phyloP scores from a whole-genome alignment of 192 early-diverging fungal genomes.

The Coemansia sp. region DNA sequence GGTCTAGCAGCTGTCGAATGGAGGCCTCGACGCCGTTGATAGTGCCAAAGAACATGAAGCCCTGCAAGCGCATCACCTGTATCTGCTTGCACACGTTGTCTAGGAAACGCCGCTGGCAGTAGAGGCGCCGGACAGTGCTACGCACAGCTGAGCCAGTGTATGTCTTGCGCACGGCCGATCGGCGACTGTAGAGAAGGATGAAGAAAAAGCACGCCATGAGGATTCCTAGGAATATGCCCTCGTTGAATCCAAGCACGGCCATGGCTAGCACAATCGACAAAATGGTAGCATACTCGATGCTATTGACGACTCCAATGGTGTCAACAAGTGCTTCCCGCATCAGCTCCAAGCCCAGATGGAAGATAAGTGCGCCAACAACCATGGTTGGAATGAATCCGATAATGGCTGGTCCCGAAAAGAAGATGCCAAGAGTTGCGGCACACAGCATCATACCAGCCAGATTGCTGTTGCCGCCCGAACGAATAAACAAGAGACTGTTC shows the following conservation, averaged over 20 bases:
- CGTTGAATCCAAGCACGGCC: slow-evolving; percentile 92
- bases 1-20: slow-evolving; percentile 65
- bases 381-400: slow-evolving; percentile 92
- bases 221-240: slow-evolving; percentile 93
- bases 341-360: slow-evolving; percentile 93
- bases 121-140: slow-evolving; percentile 85
- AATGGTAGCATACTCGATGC: slow-evolving; percentile 90
- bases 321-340: slow-evolving; percentile 89
- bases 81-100: slow-evolving; percentile 82
- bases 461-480: slow-evolving; percentile 84
- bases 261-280: slow-evolving; percentile 80
- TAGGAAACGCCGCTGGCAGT: slow-evolving; percentile 85
- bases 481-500: slow-evolving; percentile 89
- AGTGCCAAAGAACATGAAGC: slow-evolving; percentile 97
- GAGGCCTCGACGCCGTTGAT: slow-evolving; percentile 77
- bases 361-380: slow-evolving; percentile 93
- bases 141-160: slow-evolving; percentile 69
- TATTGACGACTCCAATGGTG: slow-evolving; percentile 79
- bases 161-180: slow-evolving; percentile 62
- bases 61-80: slow-evolving; percentile 85
- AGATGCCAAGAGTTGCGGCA: slow-evolving; percentile 68
- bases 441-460: slow-evolving; percentile 86
- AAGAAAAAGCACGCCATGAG: slow-evolving; percentile 95
- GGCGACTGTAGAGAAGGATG: slow-evolving; percentile 72
- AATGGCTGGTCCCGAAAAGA: slow-evolving; percentile 81